Percentiles rank a stretch among this genome's conserved stretches.
Conservation (phyloP, 192 early-diverging fungal species). For the Umbelopsis vinacea region DNA sequence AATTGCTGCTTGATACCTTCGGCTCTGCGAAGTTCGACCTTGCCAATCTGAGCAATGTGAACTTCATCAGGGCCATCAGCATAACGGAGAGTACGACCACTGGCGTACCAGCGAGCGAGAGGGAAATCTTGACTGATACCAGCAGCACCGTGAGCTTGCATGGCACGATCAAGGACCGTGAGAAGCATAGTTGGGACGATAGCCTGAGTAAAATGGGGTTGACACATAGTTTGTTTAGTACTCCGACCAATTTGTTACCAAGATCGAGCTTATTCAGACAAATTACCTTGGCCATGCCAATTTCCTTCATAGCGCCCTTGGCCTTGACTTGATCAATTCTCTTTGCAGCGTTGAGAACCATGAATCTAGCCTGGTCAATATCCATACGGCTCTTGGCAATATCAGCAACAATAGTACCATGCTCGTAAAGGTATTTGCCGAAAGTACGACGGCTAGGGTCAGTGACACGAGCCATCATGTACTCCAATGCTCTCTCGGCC, state of each 20-base stretch:
- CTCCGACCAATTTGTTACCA: neutral
- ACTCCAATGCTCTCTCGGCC: slow-evolving; percentile 90
- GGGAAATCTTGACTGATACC: slow-evolving; percentile 88
- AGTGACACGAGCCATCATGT: slow-evolving; percentile 83
- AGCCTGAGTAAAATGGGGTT: slow-evolving; percentile 21
- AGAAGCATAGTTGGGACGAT: slow-evolving; percentile 81
- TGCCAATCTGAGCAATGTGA: slow-evolving; percentile 77
- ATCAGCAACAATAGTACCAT: slow-evolving; percentile 81
- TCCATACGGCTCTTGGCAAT: slow-evolving; percentile 89
- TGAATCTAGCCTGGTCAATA: slow-evolving; percentile 88
- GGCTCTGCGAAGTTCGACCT: slow-evolving; percentile 68
- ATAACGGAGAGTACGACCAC: slow-evolving; percentile 81
- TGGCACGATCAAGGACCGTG: slow-evolving; percentile 85
- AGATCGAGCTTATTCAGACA: slow-evolving; percentile 3
- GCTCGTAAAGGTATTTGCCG: slow-evolving; percentile 81
- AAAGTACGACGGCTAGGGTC: slow-evolving; percentile 82
- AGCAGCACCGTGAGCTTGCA: slow-evolving; percentile 93
- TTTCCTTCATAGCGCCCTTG: slow-evolving; percentile 90
- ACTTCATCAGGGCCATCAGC: slow-evolving; percentile 76
- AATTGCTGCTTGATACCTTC: slow-evolving; percentile 33
- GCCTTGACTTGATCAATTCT: slow-evolving; percentile 88
- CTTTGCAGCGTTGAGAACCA: slow-evolving; percentile 92
- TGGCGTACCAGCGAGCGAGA: slow-evolving; percentile 82
- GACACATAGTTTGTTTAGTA: neutral
- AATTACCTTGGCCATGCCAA: slow-evolving; percentile 94